Conservation (phyloP, 2,329 filamentous ascomycete genomes). For the Diaporthe sp. region DNA sequence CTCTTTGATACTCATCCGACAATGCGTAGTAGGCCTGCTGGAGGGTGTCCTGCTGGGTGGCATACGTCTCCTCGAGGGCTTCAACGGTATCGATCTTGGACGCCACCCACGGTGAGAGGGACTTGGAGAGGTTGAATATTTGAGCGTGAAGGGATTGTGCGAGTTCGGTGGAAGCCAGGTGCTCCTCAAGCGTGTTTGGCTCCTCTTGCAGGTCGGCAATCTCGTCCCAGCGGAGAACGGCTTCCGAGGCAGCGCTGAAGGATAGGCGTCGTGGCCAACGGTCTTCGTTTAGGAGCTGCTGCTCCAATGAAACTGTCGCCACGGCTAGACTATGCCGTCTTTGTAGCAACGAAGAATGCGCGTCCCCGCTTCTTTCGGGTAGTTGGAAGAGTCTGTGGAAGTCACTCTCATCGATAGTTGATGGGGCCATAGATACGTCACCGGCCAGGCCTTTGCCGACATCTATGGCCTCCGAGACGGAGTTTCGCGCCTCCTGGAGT, state of each 20-base stretch:
- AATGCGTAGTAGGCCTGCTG: conserved; percentile 77
- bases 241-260: conserved; percentile 81
- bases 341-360: conserved; percentile 63
- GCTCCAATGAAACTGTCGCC: conserved; percentile 47
- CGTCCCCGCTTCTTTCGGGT: conserved; percentile 59
- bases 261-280: conserved; percentile 80
- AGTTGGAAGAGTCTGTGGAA: conserved; percentile 66
- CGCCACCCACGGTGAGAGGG: conserved; percentile 72
- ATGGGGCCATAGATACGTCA: conserved; percentile 69
- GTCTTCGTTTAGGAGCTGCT: conserved; percentile 62
- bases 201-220: conserved; percentile 54
- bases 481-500: conserved; percentile 43
- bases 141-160: conserved; percentile 66
- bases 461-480: conserved; percentile 50
- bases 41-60: conserved; percentile 74
- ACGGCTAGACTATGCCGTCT: conserved; percentile 71
- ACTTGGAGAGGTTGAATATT: conserved; percentile 64
- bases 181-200: conserved; percentile 46
- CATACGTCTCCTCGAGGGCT: conserved; percentile 71
- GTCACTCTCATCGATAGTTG: conserved; percentile 70
- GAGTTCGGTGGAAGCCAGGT: conserved; percentile 61
- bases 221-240: conserved; percentile 76
- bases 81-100: conserved; percentile 68
- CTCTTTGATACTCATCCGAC: conserved; percentile 75
- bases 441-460: conserved; percentile 57